A percentile compares a stretch with the other conserved stretches of the same genome.
These are phyloP conservation scores for Sisymbrium irio DNA, from an alignment of 345 rosid species.

Conservation along the genomic window DNA sequence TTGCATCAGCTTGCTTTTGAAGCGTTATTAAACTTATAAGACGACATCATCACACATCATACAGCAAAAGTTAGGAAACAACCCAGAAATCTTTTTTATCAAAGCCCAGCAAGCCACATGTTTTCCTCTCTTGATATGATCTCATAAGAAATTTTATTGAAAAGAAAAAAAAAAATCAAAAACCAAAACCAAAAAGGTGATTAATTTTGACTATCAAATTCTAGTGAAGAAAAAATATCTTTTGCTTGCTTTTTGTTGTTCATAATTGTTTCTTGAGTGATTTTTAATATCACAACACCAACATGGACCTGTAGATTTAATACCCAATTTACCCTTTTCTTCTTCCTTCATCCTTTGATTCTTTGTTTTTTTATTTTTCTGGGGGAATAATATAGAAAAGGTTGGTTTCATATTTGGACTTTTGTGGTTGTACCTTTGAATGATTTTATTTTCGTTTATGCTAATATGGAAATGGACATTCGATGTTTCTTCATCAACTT, in stretches of 20 bases:
- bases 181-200: not conserved
- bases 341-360: constrained; percentile 17
- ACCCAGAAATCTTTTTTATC: constrained; percentile 18
- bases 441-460: not conserved
- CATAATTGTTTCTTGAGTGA: constrained; percentile 3
- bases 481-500: constrained; percentile 22
- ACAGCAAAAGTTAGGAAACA: not conserved
- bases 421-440: constrained; percentile 37
- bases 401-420: constrained; percentile 38
- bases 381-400: constrained; percentile 25
- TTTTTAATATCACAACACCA: not conserved
- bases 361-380: constrained; percentile 20
- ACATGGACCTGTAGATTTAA: constrained; percentile 30
- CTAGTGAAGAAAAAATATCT: not conserved
- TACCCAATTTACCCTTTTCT: constrained; percentile 48
- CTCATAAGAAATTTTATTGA: not conserved
- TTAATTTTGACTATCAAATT: not conserved
- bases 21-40: constrained; percentile 31
- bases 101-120: constrained; percentile 22
- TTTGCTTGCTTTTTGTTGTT: not conserved
- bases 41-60: constrained; percentile 9
- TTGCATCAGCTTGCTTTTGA: constrained; percentile 27
- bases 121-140: constrained; percentile 11
- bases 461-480: constrained; percentile 27
- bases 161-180: not conserved